Conservation (phyloP, 306 rosid genomes). For the Ceratonia siliqua region DNA sequence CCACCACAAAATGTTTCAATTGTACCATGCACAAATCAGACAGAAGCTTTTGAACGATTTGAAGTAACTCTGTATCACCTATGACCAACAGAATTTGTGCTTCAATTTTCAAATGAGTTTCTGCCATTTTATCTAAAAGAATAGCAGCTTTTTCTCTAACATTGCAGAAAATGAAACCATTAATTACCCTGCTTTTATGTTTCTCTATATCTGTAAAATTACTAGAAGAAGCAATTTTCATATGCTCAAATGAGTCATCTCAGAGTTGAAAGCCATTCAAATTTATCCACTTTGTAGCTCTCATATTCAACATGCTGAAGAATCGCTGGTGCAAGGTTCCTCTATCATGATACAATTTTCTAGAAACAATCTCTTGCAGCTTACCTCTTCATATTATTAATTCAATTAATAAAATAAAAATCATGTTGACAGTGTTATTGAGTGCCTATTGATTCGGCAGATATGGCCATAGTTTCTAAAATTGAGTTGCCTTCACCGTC, state of each 20-base stretch:
- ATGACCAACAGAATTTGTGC: conserved; percentile 11
- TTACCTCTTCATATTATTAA: conserved; percentile 40
- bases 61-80: conserved; percentile 23
- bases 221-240: conserved; percentile 31
- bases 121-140: conserved; percentile 30
- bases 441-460: conserved; percentile 55
- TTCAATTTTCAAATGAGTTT: conserved; percentile 22
- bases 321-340: conserved; percentile 24
- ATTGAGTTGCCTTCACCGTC: conserved; percentile 49
- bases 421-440: conserved; percentile 45
- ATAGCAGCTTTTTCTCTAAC: conserved; percentile 25
- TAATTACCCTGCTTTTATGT: conserved; percentile 16
- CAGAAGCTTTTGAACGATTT: conserved; percentile 23
- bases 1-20: conserved; percentile 2
- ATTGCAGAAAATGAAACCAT: conserved; percentile 31
- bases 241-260: conserved; percentile 35
- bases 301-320: not conserved
- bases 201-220: conserved; percentile 26
- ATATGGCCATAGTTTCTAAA: conserved; percentile 51
- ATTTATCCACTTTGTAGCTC: conserved; percentile 6
- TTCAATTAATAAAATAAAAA: conserved; percentile 31
- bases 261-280: conserved; percentile 35
- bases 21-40: conserved; percentile 6
- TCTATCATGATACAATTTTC: conserved; percentile 26
- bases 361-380: conserved; percentile 36